Percentiles rank a stretch among this genome's conserved stretches.
Conservation (phyloP, 2,329 filamentous ascomycete species). For the Aureobasidium sp. region DNA sequence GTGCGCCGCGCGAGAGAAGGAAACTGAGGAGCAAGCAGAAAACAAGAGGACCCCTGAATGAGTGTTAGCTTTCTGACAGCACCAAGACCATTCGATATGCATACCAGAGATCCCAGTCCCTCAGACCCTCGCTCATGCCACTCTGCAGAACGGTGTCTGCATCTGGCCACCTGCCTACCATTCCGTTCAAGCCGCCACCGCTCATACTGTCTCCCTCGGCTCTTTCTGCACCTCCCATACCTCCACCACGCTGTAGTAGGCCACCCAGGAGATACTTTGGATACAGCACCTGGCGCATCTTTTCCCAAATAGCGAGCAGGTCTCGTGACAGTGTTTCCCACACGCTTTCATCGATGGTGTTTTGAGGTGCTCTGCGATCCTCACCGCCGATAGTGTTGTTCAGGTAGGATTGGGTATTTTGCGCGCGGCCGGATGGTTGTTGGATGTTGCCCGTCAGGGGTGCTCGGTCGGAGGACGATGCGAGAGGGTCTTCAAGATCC, state of each 20-base stretch:
- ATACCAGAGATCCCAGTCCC: slow-evolving; percentile 93
- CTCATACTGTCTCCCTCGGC: slow-evolving; percentile 38
- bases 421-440: slow-evolving; percentile 43
- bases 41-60: slow-evolving; percentile 71
- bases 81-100: slow-evolving; percentile 16
- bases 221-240: slow-evolving; percentile 48
- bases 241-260: slow-evolving; percentile 50
- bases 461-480: slow-evolving; percentile 60
- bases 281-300: slow-evolving; percentile 95
- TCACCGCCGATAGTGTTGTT: slow-evolving; percentile 87
- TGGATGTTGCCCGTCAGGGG: slow-evolving; percentile 77
- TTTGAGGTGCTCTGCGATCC: slow-evolving; percentile 78
- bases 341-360: slow-evolving; percentile 94
- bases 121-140: slow-evolving; percentile 76
- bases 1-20: slow-evolving; percentile 74
- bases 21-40: slow-evolving; percentile 86
- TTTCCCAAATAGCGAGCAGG: slow-evolving; percentile 87
- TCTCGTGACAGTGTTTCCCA: slow-evolving; percentile 96
- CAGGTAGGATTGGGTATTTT: slow-evolving; percentile 66
- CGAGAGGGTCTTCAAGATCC: slow-evolving; percentile 81
- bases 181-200: slow-evolving; percentile 40
- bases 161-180: slow-evolving; percentile 58
- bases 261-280: slow-evolving; percentile 82
- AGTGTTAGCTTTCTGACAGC: slow-evolving; percentile 17
- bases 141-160: slow-evolving; percentile 57